Evolutionary conservation across 805 yeast species (phyloP).

Genomic region (Ogataea nakhonphanomensis): DNA sequence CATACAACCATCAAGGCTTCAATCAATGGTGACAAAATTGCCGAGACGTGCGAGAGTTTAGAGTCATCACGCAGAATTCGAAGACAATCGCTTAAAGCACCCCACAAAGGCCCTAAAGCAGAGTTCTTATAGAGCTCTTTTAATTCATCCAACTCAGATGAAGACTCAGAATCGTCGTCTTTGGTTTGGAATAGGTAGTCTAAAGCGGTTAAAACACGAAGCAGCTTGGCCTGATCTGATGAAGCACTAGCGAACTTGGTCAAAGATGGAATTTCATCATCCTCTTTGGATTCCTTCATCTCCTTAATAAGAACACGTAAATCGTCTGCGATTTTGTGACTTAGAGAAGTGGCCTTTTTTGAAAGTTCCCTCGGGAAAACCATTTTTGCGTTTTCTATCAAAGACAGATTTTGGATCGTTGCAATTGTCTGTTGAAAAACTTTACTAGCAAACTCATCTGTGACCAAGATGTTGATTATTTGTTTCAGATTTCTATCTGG

Average conservation of each 20-base stretch:
- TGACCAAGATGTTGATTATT: conserved; percentile 63
- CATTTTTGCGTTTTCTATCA: conserved; percentile 55
- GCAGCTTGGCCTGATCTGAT: conserved; percentile 85
- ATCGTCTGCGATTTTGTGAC: conserved; percentile 52
- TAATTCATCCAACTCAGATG: conserved; percentile 44
- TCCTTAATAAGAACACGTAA: conserved; percentile 47
- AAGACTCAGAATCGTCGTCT: conserved; percentile 26
- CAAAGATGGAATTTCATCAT: conserved; percentile 46
- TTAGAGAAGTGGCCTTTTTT: conserved; percentile 56
- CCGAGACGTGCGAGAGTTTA: conserved; percentile 61
- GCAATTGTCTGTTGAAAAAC: conserved; percentile 82
- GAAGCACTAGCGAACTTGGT: conserved; percentile 71
- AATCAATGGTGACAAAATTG: conserved; percentile 78
- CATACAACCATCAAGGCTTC: conserved; percentile 97
- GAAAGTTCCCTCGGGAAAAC: conserved; percentile 69
- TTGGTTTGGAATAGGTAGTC: conserved; percentile 69
- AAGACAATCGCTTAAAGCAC: conserved; percentile 71
- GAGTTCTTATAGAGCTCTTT: conserved; percentile 62
- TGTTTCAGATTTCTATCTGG: conserved; percentile 59
- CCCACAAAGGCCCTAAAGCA: conserved; percentile 80
- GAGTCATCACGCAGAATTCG: conserved; percentile 57
- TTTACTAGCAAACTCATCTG: conserved; percentile 80
- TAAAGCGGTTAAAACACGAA: conserved; percentile 81
- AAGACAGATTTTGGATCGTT: conserved; percentile 72
- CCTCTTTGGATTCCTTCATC: conserved; percentile 37